phyloP scores from a whole-genome alignment of 495 filamentous ascomycete species.

The Penicillium bialowiezense region DNA sequence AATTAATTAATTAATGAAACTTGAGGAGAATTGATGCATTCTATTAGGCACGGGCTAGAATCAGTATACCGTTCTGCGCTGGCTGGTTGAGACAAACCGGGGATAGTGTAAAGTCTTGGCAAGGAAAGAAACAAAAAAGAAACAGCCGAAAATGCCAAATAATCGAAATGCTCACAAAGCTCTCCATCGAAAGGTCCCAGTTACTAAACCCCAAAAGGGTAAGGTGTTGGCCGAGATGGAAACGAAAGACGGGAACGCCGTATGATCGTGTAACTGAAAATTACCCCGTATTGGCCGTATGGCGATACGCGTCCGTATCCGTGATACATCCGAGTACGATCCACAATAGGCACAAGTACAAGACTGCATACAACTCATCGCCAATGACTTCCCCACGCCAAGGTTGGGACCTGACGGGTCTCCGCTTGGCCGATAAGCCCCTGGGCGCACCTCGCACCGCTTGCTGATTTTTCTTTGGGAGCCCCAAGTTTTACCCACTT shows the following conservation, averaged over 20 bases:
- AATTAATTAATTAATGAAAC: too few relatives aligned
- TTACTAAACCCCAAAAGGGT: not conserved
- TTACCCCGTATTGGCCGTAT: not conserved
- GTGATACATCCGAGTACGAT: not conserved
- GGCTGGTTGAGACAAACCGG: slow-evolving; percentile 7
- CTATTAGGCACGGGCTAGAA: slow-evolving; percentile 4
- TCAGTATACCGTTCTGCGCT: slow-evolving; percentile 2
- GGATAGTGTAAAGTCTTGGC: slow-evolving; percentile 9
- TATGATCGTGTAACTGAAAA: not conserved
- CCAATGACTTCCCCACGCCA: not conserved
- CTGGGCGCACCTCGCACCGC: too few relatives aligned
- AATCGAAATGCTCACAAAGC: not conserved
- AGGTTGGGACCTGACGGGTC: slow-evolving; percentile 9
- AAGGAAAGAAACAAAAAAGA: not conserved
- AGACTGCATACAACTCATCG: too few relatives aligned
- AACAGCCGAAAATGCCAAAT: too few relatives aligned
- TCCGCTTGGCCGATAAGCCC: not conserved
- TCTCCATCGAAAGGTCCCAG: not conserved
- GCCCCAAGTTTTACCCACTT: slow-evolving; percentile 1
- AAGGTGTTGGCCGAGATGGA: not conserved
- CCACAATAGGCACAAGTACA: too few relatives aligned
- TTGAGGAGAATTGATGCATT: slow-evolving; percentile 4
- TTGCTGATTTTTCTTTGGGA: too few relatives aligned
- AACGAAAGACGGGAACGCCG: not conserved
- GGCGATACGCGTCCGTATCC: not conserved